phyloP scores from a whole-genome alignment of 306 rosid genomes.

The Dryas alaskensis region DNA sequence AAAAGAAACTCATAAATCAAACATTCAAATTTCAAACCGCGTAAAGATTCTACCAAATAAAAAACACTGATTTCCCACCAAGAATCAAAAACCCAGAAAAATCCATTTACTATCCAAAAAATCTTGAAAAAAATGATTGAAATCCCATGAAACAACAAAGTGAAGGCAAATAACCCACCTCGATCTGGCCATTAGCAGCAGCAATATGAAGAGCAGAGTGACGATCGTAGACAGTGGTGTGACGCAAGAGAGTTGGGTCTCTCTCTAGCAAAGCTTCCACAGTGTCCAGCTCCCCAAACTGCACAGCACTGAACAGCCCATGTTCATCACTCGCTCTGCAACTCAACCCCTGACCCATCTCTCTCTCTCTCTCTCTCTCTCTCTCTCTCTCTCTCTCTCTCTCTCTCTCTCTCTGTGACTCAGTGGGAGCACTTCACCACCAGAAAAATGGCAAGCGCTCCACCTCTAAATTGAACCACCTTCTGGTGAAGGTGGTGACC shows the following conservation, averaged over 20 bases:
- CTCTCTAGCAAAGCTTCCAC: conserved; percentile 46
- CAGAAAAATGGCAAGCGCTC: not conserved
- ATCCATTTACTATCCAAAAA: conserved; percentile 17
- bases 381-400: conserved; percentile 22
- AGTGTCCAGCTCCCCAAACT: conserved; percentile 57
- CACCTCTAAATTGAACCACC: conserved; percentile 41
- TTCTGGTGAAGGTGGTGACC: conserved; percentile 34
- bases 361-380: not conserved
- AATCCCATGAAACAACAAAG: not conserved
- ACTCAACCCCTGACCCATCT: conserved; percentile 94
- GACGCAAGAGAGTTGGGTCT: conserved; percentile 50
- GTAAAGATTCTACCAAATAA: not conserved
- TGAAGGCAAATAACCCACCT: conserved; percentile 40
- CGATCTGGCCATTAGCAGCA: conserved; percentile 97
- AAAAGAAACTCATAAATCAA: conserved; percentile 21
- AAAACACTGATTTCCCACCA: not conserved
- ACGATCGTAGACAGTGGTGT: conserved; percentile 76
- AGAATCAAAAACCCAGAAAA: conserved; percentile 14
- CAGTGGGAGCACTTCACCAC: conserved; percentile 7
- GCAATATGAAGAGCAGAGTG: conserved; percentile 88
- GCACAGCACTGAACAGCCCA: conserved; percentile 79
- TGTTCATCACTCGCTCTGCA: conserved; percentile 67
- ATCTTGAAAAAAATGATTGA: not conserved
- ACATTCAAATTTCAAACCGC: conserved; percentile 11
- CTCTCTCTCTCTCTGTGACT: not conserved